Evolutionary conservation across 345 rosid genomes (phyloP), one percentile per base, ranked within the genome.

Genomic region (Rubroshorea leprosula): DNA sequence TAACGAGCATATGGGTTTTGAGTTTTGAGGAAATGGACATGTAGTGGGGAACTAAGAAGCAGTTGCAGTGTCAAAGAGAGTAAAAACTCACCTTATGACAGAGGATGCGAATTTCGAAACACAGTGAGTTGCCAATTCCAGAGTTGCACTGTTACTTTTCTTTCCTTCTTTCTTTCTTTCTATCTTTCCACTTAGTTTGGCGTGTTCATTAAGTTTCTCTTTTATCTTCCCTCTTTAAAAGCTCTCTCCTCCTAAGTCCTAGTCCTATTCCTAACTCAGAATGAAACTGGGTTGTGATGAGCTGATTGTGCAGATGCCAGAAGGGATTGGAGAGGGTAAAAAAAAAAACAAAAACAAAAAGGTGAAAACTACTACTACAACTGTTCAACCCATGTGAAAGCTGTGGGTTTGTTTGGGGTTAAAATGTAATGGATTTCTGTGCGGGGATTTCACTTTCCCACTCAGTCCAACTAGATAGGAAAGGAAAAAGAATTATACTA

Each of bases 11-110:
- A n/a, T n/a, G n/a, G n/a, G n/a, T n/a, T n/a, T n/a, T 60, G 64
- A 80, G 62, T 57, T 64, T 31, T 24, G 59, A 83, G 64, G 73
- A 78, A 86, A 78, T 80, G 83, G 78, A 74, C 78, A 84, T 69
- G 81, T 78, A 66, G 54, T 49, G 65, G 78, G 56, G 67, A 55
- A 69, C 69, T 74, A 75, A 60, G 46, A 70, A 60, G 6, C 23
- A 49, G 65, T 49, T 60, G 55, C 64, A n/a, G n/a, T n/a, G n/a
- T n/a, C n/a, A 61, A 73, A 43, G 5, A 57, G 44, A 72, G 65
- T 38, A 54, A 55, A 55, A 72, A 7, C 65, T 68, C 68, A 62
- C 67, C 68, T 56, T 49, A 60, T 62, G 25, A 49, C 51, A 39
- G 62, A 26, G 38, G 62, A 58, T 57, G 72, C 58, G 61, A 64